Base-by-base conservation (phyloP, 176 grass and related monocot genomes). In the Secale cereale region DNA sequence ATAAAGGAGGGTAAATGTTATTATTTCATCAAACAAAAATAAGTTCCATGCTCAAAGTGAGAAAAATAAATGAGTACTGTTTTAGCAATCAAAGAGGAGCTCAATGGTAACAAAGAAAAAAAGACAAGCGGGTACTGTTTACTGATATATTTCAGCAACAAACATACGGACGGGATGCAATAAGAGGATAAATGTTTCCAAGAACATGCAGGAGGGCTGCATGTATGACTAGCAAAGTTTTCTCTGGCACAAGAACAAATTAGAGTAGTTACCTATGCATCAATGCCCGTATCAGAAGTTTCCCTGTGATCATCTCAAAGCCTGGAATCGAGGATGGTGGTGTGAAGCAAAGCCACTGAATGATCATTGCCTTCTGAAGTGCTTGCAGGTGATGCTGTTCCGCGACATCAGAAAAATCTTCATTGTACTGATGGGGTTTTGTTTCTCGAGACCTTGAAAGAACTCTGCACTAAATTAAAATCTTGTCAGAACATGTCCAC, bases 341-440 rank as follows among this genome's bases (percentile, higher is more conserved):
- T 16, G 93, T 95, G 74, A 98, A 95, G 60, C 93, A 98, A 86
- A 95, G 96, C 96, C 96, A 98, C 43, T 95, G 96, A 76, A 98
- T 95, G 80, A 89, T 89, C 91, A 92, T 98, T 37, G 96, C 96
- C 79, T 98, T 98, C 73, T 95, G 91, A 88, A 95, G 91, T 81
- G 96, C 91, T 86, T 94, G 96, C 83, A 95, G 85, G 19, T 91
- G 91, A 89, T 95, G 91, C 32, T 87, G 74, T 65, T 95, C 86
- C 23, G 84, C 93, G 59, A 95, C 88, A 83, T 95, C 96, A 84
- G 91, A 88, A 60, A 86, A 83, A 70, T 92, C 86, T 40, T 83
- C 87, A 68, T 79, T 88, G 25, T 90, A 85, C 68, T 90, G 88
- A 26, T 14, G 89, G 29, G 63, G 73, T 87, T 92, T 98, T 3